Percentiles rank a stretch among this genome's conserved stretches.
phyloP scores from a whole-genome alignment of 768 basidiomycete species.

The Pisolithus microcarpus region DNA sequence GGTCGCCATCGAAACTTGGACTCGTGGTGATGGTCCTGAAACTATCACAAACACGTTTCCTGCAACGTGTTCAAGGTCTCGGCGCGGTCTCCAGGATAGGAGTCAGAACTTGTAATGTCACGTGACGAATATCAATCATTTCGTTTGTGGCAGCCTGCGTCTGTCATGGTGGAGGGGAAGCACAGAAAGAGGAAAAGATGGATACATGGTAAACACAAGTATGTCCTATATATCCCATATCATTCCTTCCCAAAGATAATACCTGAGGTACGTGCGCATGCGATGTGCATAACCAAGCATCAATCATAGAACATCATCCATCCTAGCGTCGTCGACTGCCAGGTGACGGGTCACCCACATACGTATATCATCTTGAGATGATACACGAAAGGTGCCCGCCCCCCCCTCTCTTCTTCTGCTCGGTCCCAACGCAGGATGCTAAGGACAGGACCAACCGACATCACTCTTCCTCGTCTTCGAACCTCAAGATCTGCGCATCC shows the following conservation, averaged over 20 bases:
- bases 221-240: background rate
- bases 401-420: background rate
- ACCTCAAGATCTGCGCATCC: conserved; percentile 79
- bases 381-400: background rate
- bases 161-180: too few species aligned
- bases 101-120: background rate
- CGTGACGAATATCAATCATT: background rate
- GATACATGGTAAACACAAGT: background rate
- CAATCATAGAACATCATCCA: background rate
- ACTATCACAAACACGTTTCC: too few species aligned
- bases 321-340: too few species aligned
- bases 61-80: too few species aligned
- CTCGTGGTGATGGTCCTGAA: background rate
- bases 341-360: too few species aligned
- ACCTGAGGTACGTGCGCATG: background rate
- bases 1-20: background rate
- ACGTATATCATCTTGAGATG: too few species aligned
- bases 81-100: background rate
- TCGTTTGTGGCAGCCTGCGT: too few species aligned
- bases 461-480: conserved; percentile 67
- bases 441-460: background rate
- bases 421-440: background rate
- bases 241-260: too few species aligned
- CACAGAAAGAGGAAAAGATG: background rate
- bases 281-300: background rate